A percentile compares a stretch with the other conserved stretches of the same genome.
Conservation (phyloP, 352 stramenopile genomes). For the Globisporangium nunn region DNA sequence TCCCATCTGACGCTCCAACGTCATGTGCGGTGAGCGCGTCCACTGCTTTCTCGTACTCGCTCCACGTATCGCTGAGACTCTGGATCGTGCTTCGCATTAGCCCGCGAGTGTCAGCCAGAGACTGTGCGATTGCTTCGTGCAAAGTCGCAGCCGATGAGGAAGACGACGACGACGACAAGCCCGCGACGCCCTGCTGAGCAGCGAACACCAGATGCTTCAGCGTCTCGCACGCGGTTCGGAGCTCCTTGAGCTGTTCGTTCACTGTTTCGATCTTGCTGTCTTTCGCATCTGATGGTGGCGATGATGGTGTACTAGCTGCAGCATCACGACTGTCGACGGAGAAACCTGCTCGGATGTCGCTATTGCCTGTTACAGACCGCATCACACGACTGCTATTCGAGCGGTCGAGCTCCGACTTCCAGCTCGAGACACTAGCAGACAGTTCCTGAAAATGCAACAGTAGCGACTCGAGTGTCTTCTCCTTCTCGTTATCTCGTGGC, state of each 20-base stretch:
- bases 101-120: constrained; percentile 4
- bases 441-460: background rate
- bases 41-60: constrained; percentile 9
- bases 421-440: background rate
- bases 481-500: background rate
- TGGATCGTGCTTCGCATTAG: constrained; percentile 19
- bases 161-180: too few relatives aligned
- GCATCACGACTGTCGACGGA: background rate
- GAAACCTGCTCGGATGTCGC: background rate
- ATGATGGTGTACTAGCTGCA: background rate
- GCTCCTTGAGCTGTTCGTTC: constrained; percentile 20
- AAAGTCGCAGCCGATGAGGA: background rate
- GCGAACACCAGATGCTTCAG: constrained; percentile 34
- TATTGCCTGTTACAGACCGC: background rate
- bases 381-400: constrained; percentile 1
- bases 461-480: background rate
- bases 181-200: constrained; percentile 31
- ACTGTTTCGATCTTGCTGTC: background rate
- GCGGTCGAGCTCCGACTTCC: constrained; percentile 1
- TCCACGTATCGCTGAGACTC: constrained; percentile 16
- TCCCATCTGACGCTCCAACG: background rate
- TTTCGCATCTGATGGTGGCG: background rate
- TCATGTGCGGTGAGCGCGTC: background rate
- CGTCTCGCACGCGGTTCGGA: constrained; percentile 43
- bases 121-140: constrained; percentile 1